Percentiles rank a stretch among this genome's conserved stretches.
Conservation (phyloP, 768 basidiomycete species). For the Lentinula boryana region DNA sequence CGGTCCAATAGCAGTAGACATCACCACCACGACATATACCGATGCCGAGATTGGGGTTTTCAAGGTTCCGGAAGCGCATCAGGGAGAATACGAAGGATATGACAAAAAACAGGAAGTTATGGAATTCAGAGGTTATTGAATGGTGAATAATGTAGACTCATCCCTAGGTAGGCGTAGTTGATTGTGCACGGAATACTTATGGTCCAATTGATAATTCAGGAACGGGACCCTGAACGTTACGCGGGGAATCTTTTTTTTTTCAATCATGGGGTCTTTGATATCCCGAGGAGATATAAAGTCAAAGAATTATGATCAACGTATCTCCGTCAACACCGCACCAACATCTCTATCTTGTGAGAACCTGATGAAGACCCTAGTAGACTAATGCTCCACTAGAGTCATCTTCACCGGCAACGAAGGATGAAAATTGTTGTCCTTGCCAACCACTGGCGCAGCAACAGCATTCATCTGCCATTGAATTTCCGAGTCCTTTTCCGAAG, state of each 20-base stretch:
- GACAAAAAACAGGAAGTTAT: background rate
- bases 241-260: no score
- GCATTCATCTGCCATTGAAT: slow-evolving; percentile 3
- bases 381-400: background rate
- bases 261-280: no score
- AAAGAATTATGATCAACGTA: no score
- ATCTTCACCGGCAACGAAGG: background rate
- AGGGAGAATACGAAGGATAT: background rate
- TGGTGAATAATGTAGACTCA: background rate
- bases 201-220: no score
- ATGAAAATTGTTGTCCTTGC: background rate
- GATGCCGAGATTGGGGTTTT: background rate
- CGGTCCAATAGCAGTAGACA: slow-evolving; percentile 3
- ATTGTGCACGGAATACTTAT: no score
- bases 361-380: no score
- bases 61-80: background rate
- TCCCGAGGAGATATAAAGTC: no score
- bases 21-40: background rate
- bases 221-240: no score
- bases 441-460: background rate
- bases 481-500: background rate
- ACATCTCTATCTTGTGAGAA: no score
- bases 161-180: no score
- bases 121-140: background rate
- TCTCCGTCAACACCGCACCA: no score